Conservation (phyloP, 352 stramenopile genomes). For the Phytophthora capsici region DNA sequence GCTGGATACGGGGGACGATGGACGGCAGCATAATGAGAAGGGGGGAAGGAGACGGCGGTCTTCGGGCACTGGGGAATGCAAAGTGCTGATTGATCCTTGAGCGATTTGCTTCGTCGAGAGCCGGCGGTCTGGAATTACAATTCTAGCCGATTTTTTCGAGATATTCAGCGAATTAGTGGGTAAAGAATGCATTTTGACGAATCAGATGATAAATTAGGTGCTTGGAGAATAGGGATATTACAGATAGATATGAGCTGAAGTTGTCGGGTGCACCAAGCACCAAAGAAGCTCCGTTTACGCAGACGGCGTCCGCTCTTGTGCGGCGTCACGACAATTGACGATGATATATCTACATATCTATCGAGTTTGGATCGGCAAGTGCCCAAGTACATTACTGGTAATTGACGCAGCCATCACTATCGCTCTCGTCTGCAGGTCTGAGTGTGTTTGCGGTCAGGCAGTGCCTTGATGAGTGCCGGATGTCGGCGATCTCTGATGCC, state of each 20-base stretch:
- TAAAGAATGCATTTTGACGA: not conserved
- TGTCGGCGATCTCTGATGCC: constrained; percentile 17
- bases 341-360: too few relatives aligned
- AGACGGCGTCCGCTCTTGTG: not conserved
- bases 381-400: too few relatives aligned
- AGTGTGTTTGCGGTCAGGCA: constrained; percentile 9
- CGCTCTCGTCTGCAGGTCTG: not conserved
- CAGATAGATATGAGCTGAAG: not conserved
- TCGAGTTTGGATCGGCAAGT: too few relatives aligned
- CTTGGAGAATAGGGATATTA: constrained; percentile 4
- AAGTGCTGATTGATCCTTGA: not conserved
- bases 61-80: too few relatives aligned
- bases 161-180: constrained; percentile 7
- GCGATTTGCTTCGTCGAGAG: constrained; percentile 2
- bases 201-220: not conserved
- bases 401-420: too few relatives aligned
- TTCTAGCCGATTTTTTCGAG: not conserved
- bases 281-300: not conserved
- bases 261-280: constrained; percentile 15
- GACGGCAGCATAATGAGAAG: constrained; percentile 59
- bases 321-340: not conserved
- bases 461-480: not conserved
- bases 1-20: constrained; percentile 78
- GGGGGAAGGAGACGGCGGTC: not conserved
- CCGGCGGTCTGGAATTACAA: constrained; percentile 8